Conservation (phyloP, 2,329 filamentous ascomycete genomes). For the Colletotrichum simmondsii region DNA sequence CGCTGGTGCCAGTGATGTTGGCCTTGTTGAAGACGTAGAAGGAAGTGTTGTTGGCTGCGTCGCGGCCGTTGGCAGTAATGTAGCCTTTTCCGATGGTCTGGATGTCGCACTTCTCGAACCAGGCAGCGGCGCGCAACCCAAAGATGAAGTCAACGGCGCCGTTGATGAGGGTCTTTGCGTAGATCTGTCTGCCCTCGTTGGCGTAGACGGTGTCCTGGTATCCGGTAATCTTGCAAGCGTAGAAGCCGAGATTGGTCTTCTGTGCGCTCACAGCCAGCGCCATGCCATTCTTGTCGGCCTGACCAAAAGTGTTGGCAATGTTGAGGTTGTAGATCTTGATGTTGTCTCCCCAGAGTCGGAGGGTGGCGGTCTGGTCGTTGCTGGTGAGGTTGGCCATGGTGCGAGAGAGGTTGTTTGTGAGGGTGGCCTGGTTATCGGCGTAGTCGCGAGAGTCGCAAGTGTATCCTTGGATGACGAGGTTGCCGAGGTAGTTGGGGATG, state of each 20-base stretch:
- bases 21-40: constrained; percentile 59
- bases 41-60: constrained; percentile 54
- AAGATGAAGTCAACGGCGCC: constrained; percentile 71
- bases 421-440: constrained; percentile 59
- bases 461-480: constrained; percentile 65
- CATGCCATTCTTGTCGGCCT: constrained; percentile 60
- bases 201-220: constrained; percentile 68
- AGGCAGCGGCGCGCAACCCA: constrained; percentile 62
- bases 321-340: constrained; percentile 58
- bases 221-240: constrained; percentile 62
- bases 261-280: constrained; percentile 65
- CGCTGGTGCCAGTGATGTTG: constrained; percentile 44
- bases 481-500: constrained; percentile 15
- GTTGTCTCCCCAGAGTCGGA: constrained; percentile 64
- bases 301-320: constrained; percentile 57
- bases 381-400: constrained; percentile 50
- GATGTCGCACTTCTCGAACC: constrained; percentile 65
- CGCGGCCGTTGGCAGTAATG: constrained; percentile 58
- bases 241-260: constrained; percentile 50
- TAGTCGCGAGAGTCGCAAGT: constrained; percentile 59
- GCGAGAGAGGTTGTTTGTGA: constrained; percentile 42
- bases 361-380: constrained; percentile 55
- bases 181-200: constrained; percentile 63
- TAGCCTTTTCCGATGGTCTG: constrained; percentile 56
- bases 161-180: constrained; percentile 63